Percentiles rank a stretch among this genome's conserved stretches.
phyloP scores from a whole-genome alignment of 495 filamentous ascomycete genomes.

The Penicillium odoratum region DNA sequence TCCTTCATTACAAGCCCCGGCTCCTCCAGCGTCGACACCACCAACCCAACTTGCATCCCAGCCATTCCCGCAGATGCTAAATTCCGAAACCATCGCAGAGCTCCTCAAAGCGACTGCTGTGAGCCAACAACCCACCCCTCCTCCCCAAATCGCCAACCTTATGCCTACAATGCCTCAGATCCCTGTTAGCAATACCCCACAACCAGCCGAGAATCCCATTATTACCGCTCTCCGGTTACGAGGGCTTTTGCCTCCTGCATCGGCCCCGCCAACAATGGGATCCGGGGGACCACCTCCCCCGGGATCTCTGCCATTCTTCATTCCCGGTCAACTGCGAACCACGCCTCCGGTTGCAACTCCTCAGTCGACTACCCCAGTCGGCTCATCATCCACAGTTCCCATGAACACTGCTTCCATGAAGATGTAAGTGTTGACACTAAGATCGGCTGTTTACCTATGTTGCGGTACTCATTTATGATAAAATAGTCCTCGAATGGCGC shows the following conservation, averaged over 20 bases:
- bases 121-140: conserved; percentile 43
- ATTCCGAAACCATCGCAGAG: conserved; percentile 48
- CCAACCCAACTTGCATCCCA: conserved; percentile 38
- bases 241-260: conserved; percentile 46
- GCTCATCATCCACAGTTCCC: conserved; percentile 59
- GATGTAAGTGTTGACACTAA: conserved; percentile 55
- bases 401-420: conserved; percentile 75
- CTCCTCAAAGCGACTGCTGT: conserved; percentile 51
- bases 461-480: conserved; percentile 27
- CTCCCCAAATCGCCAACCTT: conserved; percentile 32
- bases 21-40: conserved; percentile 29
- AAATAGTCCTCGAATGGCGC: conserved; percentile 67
- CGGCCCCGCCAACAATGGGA: conserved; percentile 30
- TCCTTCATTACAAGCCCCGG: conserved; percentile 27
- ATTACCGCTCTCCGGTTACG: conserved; percentile 47
- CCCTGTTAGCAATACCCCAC: conserved; percentile 31
- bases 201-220: conserved; percentile 43
- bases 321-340: conserved; percentile 41
- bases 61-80: conserved; percentile 44
- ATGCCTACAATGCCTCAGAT: conserved; percentile 27
- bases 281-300: conserved; percentile 22
- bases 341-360: conserved; percentile 37
- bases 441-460: neutral
- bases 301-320: conserved; percentile 39
- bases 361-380: conserved; percentile 23